Evolutionary conservation across 495 filamentous ascomycete species (phyloP).

Genomic region (Penicillium crystallinum): DNA sequence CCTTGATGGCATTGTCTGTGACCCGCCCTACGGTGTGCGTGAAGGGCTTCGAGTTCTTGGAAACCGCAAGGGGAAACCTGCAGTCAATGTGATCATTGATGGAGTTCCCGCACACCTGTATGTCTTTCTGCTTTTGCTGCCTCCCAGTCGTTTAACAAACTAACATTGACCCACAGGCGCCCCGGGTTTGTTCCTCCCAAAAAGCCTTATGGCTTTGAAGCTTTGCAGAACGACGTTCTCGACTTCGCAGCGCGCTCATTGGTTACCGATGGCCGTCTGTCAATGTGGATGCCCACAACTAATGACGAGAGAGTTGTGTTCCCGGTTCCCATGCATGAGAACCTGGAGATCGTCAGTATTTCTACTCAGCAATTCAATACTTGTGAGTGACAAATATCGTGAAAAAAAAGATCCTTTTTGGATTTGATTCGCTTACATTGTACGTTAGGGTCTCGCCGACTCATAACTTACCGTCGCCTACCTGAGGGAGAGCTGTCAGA

Average conservation of each 20-base stretch:
- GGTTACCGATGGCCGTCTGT: slow-evolving; percentile 74
- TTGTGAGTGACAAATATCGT: slow-evolving; percentile 48
- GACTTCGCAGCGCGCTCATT: slow-evolving; percentile 73
- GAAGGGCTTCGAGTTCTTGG: slow-evolving; percentile 89
- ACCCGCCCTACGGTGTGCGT: slow-evolving; percentile 95
- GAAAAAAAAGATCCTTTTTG: neutral
- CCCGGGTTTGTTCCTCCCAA: slow-evolving; percentile 84
- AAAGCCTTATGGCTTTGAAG: slow-evolving; percentile 81
- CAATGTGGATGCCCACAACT: slow-evolving; percentile 96
- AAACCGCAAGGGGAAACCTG: slow-evolving; percentile 57
- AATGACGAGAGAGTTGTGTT: slow-evolving; percentile 73
- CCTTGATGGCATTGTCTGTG: slow-evolving; percentile 91
- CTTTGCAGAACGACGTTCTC: slow-evolving; percentile 85
- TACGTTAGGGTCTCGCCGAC: slow-evolving; percentile 66
- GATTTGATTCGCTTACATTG: neutral
- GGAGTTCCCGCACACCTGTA: slow-evolving; percentile 68
- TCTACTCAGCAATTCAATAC: slow-evolving; percentile 84
- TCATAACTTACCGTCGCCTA: slow-evolving; percentile 78
- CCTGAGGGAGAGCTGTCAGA: slow-evolving; percentile 54
- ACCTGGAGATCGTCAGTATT: slow-evolving; percentile 67
- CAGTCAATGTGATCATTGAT: slow-evolving; percentile 60
- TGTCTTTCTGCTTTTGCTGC: slow-evolving; percentile 12
- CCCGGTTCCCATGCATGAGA: slow-evolving; percentile 69
- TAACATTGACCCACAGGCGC: slow-evolving; percentile 43
- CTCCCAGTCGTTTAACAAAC: neutral